Conservation (phyloP, 108 stramenopile species). For the Conticribra weissflogii region DNA sequence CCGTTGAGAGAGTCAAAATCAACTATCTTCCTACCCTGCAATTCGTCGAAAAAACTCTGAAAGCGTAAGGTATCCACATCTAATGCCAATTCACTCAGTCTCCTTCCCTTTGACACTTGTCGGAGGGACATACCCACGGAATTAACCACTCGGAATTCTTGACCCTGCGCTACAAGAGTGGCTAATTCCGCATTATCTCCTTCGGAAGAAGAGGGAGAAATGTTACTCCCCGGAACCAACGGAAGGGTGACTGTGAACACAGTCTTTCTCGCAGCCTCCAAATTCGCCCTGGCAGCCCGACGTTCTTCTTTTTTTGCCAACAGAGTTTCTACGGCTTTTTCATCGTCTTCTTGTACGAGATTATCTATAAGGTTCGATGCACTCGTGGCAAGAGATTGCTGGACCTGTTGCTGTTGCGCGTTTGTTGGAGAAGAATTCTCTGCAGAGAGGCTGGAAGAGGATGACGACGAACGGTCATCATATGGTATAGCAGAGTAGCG, state of each 20-base stretch:
- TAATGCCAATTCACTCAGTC: conserved; percentile 54
- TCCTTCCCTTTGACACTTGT: conserved; percentile 60
- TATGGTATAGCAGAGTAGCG: conserved; percentile 48
- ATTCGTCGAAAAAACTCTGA: conserved; percentile 48
- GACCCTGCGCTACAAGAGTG: conserved; percentile 46
- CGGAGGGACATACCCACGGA: conserved; percentile 64
- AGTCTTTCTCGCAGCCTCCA: conserved; percentile 24
- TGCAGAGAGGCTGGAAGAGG: neutral
- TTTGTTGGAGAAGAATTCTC: neutral
- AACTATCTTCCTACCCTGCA: conserved; percentile 39
- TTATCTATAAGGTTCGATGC: conserved; percentile 14
- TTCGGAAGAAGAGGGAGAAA: neutral
- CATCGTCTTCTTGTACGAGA: conserved; percentile 42
- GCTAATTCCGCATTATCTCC: conserved; percentile 20
- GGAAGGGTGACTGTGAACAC: conserved; percentile 57
- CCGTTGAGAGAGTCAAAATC: conserved; percentile 7
- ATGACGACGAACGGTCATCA: conserved; percentile 29
- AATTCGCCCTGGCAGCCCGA: conserved; percentile 19
- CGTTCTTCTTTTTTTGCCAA: conserved; percentile 54
- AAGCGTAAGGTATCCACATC: conserved; percentile 67
- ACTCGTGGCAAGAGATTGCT: neutral
- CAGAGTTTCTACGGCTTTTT: conserved; percentile 48
- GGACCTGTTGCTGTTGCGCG: neutral
- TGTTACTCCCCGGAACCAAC: conserved; percentile 11
- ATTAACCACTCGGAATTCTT: conserved; percentile 36